A percentile compares a stretch with the other conserved stretches of the same genome.
Conservation (phyloP, 2,329 filamentous ascomycete genomes). For the Aspergillus pseudoterreus region DNA sequence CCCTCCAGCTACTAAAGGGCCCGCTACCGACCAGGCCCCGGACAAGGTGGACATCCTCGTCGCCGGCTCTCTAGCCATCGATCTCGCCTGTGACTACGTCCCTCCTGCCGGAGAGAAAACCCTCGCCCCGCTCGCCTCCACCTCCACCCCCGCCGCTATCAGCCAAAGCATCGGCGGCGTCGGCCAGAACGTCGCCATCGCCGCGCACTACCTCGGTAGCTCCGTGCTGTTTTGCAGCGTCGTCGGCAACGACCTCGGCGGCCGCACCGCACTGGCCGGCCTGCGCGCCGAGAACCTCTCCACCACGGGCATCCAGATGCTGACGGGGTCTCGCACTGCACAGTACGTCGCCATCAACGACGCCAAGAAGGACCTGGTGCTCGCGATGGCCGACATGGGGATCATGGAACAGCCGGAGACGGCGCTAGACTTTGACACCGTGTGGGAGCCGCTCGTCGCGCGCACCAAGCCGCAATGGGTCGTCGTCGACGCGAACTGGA, state of each 20-base stretch:
- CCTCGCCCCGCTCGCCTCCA: constrained; percentile 53
- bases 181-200: constrained; percentile 84
- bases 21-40: constrained; percentile 4
- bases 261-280: constrained; percentile 65
- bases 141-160: constrained; percentile 81
- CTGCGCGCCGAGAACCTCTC: constrained; percentile 59
- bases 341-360: constrained; percentile 93
- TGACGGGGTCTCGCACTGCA: constrained; percentile 65
- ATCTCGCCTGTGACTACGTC: constrained; percentile 77
- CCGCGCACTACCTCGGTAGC: constrained; percentile 67
- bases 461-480: constrained; percentile 66
- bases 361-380: constrained; percentile 72
- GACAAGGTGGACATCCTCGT: constrained; percentile 67
- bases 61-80: constrained; percentile 84
- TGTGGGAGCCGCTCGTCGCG: constrained; percentile 62
- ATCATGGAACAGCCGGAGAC: constrained; percentile 59
- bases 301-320: constrained; percentile 61
- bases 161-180: constrained; percentile 84
- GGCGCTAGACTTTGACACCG: constrained; percentile 40
- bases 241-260: constrained; percentile 75
- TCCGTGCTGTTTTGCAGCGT: constrained; percentile 73
- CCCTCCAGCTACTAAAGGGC: constrained; percentile 5
- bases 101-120: constrained; percentile 39
- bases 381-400: constrained; percentile 94
- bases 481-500: constrained; percentile 87